phyloP scores from a whole-genome alignment of 768 basidiomycete species.

The Calvatia gigantea region DNA sequence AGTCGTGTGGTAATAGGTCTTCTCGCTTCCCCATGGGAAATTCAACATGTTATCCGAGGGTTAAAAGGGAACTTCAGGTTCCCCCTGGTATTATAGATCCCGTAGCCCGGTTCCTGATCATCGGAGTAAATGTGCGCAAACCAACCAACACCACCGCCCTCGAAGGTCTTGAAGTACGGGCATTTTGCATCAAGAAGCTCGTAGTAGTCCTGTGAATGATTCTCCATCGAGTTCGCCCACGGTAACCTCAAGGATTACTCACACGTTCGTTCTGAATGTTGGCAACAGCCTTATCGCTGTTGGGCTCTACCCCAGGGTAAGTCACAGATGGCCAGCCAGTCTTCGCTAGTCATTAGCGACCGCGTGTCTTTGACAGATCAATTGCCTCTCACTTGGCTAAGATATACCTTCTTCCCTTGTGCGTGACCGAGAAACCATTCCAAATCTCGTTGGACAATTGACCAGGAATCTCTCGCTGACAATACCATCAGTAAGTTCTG shows the following conservation, averaged over 20 bases:
- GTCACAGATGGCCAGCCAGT: slow-evolving; percentile 78
- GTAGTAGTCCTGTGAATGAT: slow-evolving; percentile 50
- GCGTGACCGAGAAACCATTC: slow-evolving; percentile 67
- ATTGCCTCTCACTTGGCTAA: slow-evolving; percentile 51
- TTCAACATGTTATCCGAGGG: slow-evolving; percentile 58
- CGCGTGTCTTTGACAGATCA: neutral
- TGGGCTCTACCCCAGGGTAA: slow-evolving; percentile 59
- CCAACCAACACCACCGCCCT: slow-evolving; percentile 71
- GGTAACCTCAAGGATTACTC: slow-evolving; percentile 16
- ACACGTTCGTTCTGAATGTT: slow-evolving; percentile 62
- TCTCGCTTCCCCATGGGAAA: no score
- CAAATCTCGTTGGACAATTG: slow-evolving; percentile 53
- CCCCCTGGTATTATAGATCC: slow-evolving; percentile 51
- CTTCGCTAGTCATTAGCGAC: slow-evolving; percentile 29
- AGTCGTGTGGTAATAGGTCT: no score
- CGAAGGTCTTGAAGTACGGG: slow-evolving; percentile 52
- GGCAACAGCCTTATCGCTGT: slow-evolving; percentile 58
- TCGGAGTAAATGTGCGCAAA: slow-evolving; percentile 81
- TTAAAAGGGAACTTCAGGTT: slow-evolving; percentile 58
- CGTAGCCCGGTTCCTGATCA: slow-evolving; percentile 63
- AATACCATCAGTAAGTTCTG: neutral
- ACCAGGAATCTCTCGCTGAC: slow-evolving; percentile 58
- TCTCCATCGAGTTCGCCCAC: neutral
- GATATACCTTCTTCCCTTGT: slow-evolving; percentile 69
- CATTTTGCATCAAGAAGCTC: slow-evolving; percentile 63